A percentile compares a stretch with the other conserved stretches of the same genome.
phyloP scores from a whole-genome alignment of 2,329 filamentous ascomycete genomes.

The Colletotrichum chrysophilum region DNA sequence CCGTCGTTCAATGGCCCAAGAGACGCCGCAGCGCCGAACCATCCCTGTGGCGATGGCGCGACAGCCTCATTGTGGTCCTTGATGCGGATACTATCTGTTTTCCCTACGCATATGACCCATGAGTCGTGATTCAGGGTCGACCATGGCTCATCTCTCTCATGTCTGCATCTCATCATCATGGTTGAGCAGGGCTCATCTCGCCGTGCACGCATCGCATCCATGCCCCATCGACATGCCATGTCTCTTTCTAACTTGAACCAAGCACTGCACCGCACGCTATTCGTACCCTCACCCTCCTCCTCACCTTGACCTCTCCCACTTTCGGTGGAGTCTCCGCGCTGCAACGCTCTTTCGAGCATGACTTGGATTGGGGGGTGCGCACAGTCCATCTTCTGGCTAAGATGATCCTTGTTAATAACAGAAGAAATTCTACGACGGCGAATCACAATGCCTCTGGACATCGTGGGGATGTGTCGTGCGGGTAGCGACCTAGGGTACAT shows the following conservation, averaged over 20 bases:
- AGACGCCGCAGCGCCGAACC: background rate
- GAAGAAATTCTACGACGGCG: conserved; percentile 10
- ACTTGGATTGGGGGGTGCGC: conserved; percentile 7
- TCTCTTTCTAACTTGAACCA: background rate
- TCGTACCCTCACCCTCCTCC: background rate
- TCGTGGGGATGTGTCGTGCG: conserved; percentile 3
- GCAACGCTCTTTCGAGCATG: conserved; percentile 8
- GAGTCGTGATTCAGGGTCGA: conserved; percentile 7
- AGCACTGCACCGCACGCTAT: background rate
- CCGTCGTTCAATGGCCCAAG: background rate
- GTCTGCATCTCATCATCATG: conserved; percentile 3
- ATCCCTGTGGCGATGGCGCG: background rate
- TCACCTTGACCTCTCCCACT: background rate
- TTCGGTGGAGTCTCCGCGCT: conserved; percentile 7
- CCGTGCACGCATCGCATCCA: background rate
- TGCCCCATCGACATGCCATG: background rate
- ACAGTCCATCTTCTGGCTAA: conserved; percentile 8
- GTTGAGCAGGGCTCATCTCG: background rate
- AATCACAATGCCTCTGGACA: background rate
- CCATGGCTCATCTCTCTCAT: conserved; percentile 9
- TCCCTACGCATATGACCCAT: background rate
- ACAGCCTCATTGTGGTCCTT: conserved; percentile 2
- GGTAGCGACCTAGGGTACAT: conserved; percentile 5
- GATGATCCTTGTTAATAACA: background rate
- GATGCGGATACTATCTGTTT: background rate